Evolutionary conservation across 1,284 basidiomycete species (phyloP), one percentile per base, ranked within the genome.

Genomic region (Anthracocystis walkeri): DNA sequence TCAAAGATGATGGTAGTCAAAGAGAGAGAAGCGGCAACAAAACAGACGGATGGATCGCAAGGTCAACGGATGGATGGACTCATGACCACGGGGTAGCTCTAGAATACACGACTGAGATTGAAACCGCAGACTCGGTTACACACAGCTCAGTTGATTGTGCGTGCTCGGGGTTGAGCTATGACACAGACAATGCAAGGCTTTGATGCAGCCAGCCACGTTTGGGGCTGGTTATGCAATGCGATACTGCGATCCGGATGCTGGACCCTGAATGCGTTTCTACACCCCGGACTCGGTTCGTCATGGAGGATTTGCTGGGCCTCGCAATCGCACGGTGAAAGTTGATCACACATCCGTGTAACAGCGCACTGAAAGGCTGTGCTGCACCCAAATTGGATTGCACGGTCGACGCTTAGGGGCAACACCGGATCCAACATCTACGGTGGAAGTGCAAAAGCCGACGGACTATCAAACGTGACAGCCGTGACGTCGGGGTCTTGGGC

Each of bases 401-500:
- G 27, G 16, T 29, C 27, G 21, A 46, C 11, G 23, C 44, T 23
- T 23, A 49, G 29, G n/a, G 29, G 29, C 21, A 29, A 12, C 48
- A n/a, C 29, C 48, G 31, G n/a, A 50, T 16, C 21, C 49, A 50
- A 50, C 50, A 52, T 52, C 50, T 52, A 52, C 23, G 0, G n/a
- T 20, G 27, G 27, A 48, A 40, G 20, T 56, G 41, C n/a, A 48
- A 33, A 55, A 52, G 27, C 33, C 38, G 50, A 50, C 44, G 38
- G 44, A 44, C 31, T 4, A 21, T 11, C 11, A 29, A 68, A 33
- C 35, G 12, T 69, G 66, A 63, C 60, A 69, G 60, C 40, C 38
- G 66, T 44, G 60, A 40, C 54, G 56, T 63, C 52, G 52, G 66
- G 42, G 59, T 56, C 46, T 54, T 21, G 14, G 23, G n/a, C 12